A percentile compares a stretch with the other conserved stretches of the same genome.
phyloP scores from a whole-genome alignment of 2,329 filamentous ascomycete genomes.

The Ophiosphaerella narmari region DNA sequence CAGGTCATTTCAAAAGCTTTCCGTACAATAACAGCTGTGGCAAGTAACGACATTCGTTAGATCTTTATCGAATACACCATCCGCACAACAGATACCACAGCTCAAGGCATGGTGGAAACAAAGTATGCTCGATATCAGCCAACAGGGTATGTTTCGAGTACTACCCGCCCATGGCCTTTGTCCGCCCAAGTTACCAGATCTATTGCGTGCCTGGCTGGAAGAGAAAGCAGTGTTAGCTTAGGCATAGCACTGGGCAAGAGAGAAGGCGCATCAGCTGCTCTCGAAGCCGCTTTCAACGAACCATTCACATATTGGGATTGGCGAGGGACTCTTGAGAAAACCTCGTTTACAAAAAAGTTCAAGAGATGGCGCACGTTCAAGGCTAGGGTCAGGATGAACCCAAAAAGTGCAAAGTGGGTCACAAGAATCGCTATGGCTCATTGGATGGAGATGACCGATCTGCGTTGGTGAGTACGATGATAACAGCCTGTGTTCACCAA shows the following conservation, averaged over 20 bases:
- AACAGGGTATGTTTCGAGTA: background rate
- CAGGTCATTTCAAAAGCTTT: background rate
- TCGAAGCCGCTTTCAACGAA: slow-evolving; percentile 17
- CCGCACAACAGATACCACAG: too few species aligned
- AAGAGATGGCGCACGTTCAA: slow-evolving; percentile 26
- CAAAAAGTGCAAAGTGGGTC: slow-evolving; percentile 15
- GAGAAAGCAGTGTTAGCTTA: slow-evolving; percentile 17
- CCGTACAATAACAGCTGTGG: background rate
- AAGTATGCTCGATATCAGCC: background rate
- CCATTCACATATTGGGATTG: slow-evolving; percentile 37
- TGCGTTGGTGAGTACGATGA: slow-evolving; percentile 18
- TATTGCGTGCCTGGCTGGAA: slow-evolving; percentile 13
- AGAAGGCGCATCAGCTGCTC: slow-evolving; percentile 1
- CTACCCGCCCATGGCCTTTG: slow-evolving; percentile 7
- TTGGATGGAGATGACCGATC: slow-evolving; percentile 29
- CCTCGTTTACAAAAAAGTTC: background rate
- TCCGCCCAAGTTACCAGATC: background rate
- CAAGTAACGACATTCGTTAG: too few species aligned
- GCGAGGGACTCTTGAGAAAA: slow-evolving; percentile 14
- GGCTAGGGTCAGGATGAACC: background rate
- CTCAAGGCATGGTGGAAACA: too few species aligned
- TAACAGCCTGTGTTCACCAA: too few species aligned
- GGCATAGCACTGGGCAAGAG: slow-evolving; percentile 9
- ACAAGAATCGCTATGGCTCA: slow-evolving; percentile 27
- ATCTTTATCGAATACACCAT: too few species aligned